A percentile compares a stretch with the other conserved stretches of the same genome.
Evolutionary conservation across 805 yeast genomes (phyloP).

Genomic region (Schwanniomyces occidentalis): DNA sequence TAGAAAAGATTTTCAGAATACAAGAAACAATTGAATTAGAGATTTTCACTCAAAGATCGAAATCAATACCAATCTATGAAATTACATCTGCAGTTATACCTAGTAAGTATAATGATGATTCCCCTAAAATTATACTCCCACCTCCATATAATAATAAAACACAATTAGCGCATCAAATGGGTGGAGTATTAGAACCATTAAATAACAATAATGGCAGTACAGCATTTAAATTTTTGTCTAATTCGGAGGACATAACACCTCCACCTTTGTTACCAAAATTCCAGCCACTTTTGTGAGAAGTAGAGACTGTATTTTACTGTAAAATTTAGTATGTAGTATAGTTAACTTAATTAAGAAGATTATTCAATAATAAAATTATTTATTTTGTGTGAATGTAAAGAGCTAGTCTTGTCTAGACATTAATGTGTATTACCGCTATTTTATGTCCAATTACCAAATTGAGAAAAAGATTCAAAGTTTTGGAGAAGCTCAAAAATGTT

Average conservation of each 20-base stretch:
- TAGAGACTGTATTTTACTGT: too few relatives aligned
- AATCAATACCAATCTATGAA: constrained; percentile 37
- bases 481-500: too few relatives aligned
- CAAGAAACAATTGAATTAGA: constrained; percentile 37
- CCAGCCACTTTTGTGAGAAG: too few relatives aligned
- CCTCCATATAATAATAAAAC: constrained; percentile 27
- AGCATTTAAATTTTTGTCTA: constrained; percentile 20
- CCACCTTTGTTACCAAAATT: constrained; percentile 30
- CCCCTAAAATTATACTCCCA: constrained; percentile 32
- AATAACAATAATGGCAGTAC: constrained; percentile 1
- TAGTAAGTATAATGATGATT: constrained; percentile 11
- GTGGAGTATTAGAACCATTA: constrained; percentile 3
- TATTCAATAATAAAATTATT: too few relatives aligned
- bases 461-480: too few relatives aligned
- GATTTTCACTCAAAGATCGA: constrained; percentile 32
- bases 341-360: too few relatives aligned
- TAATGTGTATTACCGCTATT: too few relatives aligned
- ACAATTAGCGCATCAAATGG: constrained; percentile 8
- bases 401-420: too few relatives aligned
- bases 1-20: constrained; percentile 37
- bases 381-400: too few relatives aligned
- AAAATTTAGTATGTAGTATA: too few relatives aligned
- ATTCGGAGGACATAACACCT: constrained; percentile 18
- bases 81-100: constrained; percentile 33
- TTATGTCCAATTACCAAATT: too few relatives aligned